Percentiles rank a stretch among this genome's conserved stretches.
Evolutionary conservation across 1,284 basidiomycete species (phyloP).

Genomic region (Sutorius eximius): DNA sequence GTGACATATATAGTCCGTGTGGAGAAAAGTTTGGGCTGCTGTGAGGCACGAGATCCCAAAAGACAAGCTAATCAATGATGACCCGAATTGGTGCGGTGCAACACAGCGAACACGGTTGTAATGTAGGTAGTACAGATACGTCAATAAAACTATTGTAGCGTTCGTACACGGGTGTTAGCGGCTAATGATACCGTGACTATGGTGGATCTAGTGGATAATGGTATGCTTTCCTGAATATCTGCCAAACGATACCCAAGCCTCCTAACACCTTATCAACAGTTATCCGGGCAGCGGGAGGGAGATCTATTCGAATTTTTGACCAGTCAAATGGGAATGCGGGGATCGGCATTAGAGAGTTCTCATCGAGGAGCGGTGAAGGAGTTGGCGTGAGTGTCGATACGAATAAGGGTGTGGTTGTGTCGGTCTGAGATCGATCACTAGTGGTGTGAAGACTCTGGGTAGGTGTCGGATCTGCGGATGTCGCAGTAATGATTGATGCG

Average conservation of each 20-base stretch:
- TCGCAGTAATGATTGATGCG: slow-evolving; percentile 8
- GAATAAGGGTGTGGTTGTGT: slow-evolving; percentile 4
- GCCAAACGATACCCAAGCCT: slow-evolving; percentile 47
- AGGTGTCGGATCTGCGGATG: slow-evolving; percentile 2
- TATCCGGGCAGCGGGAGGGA: slow-evolving; percentile 26
- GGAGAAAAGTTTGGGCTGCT: not conserved
- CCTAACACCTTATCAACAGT: slow-evolving; percentile 36
- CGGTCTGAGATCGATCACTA: slow-evolving; percentile 10
- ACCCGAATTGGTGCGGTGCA: too few relatives aligned
- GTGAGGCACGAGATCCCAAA: not conserved
- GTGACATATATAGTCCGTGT: not conserved
- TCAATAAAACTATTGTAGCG: slow-evolving; percentile 3
- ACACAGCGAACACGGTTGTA: not conserved
- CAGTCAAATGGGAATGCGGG: slow-evolving; percentile 27
- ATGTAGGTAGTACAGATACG: slow-evolving; percentile 19
- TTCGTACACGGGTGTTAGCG: slow-evolving; percentile 1
- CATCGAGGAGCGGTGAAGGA: slow-evolving; percentile 11
- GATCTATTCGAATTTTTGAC: slow-evolving; percentile 27
- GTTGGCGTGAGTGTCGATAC: slow-evolving; percentile 17
- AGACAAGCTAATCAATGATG: not conserved
- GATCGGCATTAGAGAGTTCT: slow-evolving; percentile 18
- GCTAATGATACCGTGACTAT: slow-evolving; percentile 28
- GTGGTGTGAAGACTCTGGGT: slow-evolving; percentile 1
- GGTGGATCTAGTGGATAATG: slow-evolving; percentile 60
- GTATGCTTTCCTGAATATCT: slow-evolving; percentile 47